phyloP scores from a whole-genome alignment of 306 rosid genomes.

The Trifolium fragiferum region DNA sequence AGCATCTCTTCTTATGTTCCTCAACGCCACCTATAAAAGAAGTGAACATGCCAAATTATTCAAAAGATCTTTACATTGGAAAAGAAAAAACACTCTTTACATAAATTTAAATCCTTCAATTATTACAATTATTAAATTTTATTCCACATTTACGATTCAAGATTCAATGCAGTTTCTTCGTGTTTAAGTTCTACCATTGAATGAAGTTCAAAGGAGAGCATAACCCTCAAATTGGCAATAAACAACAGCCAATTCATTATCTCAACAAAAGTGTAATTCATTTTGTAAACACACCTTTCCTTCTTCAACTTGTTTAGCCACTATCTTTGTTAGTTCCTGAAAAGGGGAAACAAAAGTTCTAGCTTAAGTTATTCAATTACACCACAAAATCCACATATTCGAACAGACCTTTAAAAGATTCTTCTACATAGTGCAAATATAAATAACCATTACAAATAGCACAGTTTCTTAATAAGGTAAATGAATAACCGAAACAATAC shows the following conservation, averaged over 20 bases:
- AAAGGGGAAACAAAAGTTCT: slow-evolving; percentile 26
- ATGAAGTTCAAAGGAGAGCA: slow-evolving; percentile 16
- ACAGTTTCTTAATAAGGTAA: slow-evolving; percentile 24
- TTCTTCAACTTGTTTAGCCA: slow-evolving; percentile 90
- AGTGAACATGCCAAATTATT: slow-evolving; percentile 25
- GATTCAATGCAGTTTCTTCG: slow-evolving; percentile 14
- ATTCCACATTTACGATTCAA: slow-evolving; percentile 31
- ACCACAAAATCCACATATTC: slow-evolving; percentile 32
- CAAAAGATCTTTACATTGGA: slow-evolving; percentile 37
- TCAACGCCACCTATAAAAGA: slow-evolving; percentile 74
- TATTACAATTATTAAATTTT: background rate
- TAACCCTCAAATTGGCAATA: slow-evolving; percentile 35
- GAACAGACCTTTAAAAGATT: slow-evolving; percentile 27
- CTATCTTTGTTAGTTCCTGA: slow-evolving; percentile 86
- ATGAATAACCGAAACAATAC: slow-evolving; percentile 16
- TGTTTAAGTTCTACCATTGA: background rate
- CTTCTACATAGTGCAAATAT: background rate
- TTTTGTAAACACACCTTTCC: slow-evolving; percentile 74
- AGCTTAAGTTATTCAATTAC: slow-evolving; percentile 22
- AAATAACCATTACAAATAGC: slow-evolving; percentile 8
- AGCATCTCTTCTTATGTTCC: slow-evolving; percentile 98
- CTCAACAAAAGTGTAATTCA: slow-evolving; percentile 37
- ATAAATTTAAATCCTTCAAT: background rate
- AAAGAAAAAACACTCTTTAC: background rate
- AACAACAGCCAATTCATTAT: slow-evolving; percentile 31